Evolutionary conservation across 306 rosid species (phyloP), one percentile per base, ranked within the genome.

Genomic region (Vigna unguiculata): DNA sequence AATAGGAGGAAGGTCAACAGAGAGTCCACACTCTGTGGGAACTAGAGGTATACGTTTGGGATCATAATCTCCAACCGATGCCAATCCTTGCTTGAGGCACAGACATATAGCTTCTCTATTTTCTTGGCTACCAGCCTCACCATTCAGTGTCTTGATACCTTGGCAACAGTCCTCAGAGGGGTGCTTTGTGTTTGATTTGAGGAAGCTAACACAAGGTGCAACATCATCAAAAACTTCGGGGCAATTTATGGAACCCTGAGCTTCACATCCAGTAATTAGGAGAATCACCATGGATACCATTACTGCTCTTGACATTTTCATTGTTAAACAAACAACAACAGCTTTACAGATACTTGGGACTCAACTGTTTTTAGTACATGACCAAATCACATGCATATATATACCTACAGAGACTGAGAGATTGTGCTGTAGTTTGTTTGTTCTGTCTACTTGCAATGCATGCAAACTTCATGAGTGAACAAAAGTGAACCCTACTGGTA

Each of bases 1-100:
- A 36, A 82, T 71, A n/a, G 79, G 75, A 71, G 82, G 85, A 64
- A 82, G 64, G 6, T 19, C 13, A 9, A 77, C 0, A n/a, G 63
- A 17, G 14, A 78, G 11, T 0, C 36, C 61, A 72, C 82, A 78
- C 7, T 7, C 36, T 66, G 66, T 20, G 7, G 83, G 77, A 66
- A 78, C 49, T 38, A 1, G 9, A 36, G 85, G 13, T 34, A 82
- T 12, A 24, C 52, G 76, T 0, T 65, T 14, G 16, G 80, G 80
- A 60, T 78, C 68, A 72, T 78, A 82, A 0, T 47, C 58, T 13
- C 72, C 60, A 25, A 71, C 2, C 0, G 0, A 0, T 4, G 76
- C 10, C 13, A 82, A 19, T 19, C 32, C 79, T 55, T 72, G 7
- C 28, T 82, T 82, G 25, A 77, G 61, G 66, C 85, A 82, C 10